These are phyloP conservation scores for Penicillium brevicompactum DNA, from an alignment of 2,329 filamentous ascomycete species.

Conservation along the genomic window DNA sequence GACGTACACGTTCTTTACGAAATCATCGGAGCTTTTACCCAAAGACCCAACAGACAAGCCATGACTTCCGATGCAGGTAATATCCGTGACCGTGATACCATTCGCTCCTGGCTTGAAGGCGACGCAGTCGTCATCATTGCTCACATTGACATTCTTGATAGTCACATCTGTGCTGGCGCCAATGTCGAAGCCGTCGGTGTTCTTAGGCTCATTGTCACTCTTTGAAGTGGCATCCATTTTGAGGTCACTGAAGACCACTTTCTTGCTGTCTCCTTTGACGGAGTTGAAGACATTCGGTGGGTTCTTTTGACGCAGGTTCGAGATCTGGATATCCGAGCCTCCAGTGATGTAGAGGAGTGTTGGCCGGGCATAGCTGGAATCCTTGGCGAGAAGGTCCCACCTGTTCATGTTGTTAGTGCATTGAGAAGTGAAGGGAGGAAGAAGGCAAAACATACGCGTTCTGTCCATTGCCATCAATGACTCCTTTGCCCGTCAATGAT, in stretches of 20 bases:
- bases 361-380: slow-evolving; percentile 44
- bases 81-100: slow-evolving; percentile 43
- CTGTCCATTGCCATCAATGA: slow-evolving; percentile 54
- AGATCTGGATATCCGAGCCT: slow-evolving; percentile 41
- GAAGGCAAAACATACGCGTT: slow-evolving; percentile 28
- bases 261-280: slow-evolving; percentile 38
- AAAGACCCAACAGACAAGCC: slow-evolving; percentile 53
- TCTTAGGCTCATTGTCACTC: slow-evolving; percentile 41
- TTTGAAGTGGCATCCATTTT: slow-evolving; percentile 44
- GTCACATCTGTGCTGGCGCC: slow-evolving; percentile 41
- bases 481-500: slow-evolving; percentile 43
- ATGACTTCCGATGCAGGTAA: slow-evolving; percentile 52
- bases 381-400: slow-evolving; percentile 43
- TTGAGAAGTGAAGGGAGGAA: not conserved
- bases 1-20: slow-evolving; percentile 48
- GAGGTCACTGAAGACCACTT: slow-evolving; percentile 41
- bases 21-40: slow-evolving; percentile 43
- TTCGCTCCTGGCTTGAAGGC: slow-evolving; percentile 48
- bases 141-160: slow-evolving; percentile 39
- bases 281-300: slow-evolving; percentile 51
- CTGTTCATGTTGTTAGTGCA: slow-evolving; percentile 9
- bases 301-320: slow-evolving; percentile 44
- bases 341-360: slow-evolving; percentile 47
- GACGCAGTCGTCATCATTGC: slow-evolving; percentile 50
- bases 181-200: slow-evolving; percentile 51